These are phyloP conservation scores for Plectosphaerella plurivora DNA, from an alignment of 2,329 filamentous ascomycete genomes.

Conservation along the genomic window DNA sequence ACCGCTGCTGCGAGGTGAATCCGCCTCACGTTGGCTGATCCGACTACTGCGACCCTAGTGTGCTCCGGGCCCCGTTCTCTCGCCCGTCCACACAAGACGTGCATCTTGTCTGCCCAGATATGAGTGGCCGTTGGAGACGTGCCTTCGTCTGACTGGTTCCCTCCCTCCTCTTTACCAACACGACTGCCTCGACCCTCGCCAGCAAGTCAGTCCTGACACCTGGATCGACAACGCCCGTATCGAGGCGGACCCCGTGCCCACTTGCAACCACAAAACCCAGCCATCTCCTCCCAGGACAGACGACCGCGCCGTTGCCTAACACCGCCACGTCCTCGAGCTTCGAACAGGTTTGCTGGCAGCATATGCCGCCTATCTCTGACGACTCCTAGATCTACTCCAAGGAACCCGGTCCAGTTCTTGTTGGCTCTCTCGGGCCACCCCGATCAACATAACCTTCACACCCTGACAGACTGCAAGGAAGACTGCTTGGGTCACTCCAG, in stretches of 20 bases:
- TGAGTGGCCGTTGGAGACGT: constrained; percentile 1
- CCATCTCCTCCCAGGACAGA: too few species aligned
- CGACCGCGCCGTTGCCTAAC: too few species aligned
- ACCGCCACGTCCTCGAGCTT: too few species aligned
- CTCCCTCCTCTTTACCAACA: background rate
- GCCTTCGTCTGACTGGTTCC: constrained; percentile 1
- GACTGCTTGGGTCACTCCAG: constrained; percentile 13
- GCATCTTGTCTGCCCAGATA: background rate
- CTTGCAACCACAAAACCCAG: background rate
- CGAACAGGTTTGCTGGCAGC: background rate
- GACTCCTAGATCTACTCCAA: background rate
- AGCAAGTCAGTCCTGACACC: background rate
- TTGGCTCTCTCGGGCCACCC: background rate
- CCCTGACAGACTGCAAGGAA: background rate
- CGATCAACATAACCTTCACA: background rate
- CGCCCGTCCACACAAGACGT: constrained; percentile 1
- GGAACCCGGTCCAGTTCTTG: background rate
- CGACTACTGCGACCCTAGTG: background rate
- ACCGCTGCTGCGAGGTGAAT: background rate
- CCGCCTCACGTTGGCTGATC: background rate
- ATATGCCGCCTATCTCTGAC: background rate
- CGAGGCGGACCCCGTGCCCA: background rate
- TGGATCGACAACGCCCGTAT: background rate
- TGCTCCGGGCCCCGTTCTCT: background rate
- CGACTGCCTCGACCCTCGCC: background rate